Evolutionary conservation across 2,329 filamentous ascomycete genomes (phyloP), one percentile per base, ranked within the genome.

Genomic region (Cladosporium sp.): DNA sequence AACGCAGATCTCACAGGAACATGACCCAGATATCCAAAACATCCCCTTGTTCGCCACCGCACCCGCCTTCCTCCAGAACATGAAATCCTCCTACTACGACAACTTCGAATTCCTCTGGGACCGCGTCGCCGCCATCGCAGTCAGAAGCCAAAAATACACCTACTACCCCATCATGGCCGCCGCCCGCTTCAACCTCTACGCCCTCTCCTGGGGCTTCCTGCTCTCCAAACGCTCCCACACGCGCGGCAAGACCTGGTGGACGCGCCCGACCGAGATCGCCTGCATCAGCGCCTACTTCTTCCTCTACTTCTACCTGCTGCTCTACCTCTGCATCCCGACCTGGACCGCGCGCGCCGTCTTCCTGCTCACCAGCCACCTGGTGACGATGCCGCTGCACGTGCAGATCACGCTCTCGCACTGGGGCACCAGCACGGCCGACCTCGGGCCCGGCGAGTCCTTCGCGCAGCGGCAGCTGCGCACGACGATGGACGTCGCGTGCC

Each of bases 391-490:
- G 2, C 74, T 95, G 46, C 90, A 95, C 68, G 80, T 92, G 9
- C 90, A 95, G 68, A 95, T 95, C 67, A 95, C 89, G 0, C 79
- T 95, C 14, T 93, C 87, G 2, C 90, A 95, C 70, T 95, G 95
- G 41, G 59, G 88, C 59, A 95, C 95, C 90, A 92, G 87, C 61
- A 95, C 90, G 0, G 80, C 87, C 9, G 89, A 95, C 62, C 77
- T 95, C 10, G 91, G 91, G 0, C 83, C 86, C 1, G 77, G 84
- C 48, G 90, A 95, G 68, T 93, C 87, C 0, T 95, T 95, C 68
- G 83, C 90, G 0, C 89, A 95, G 70, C 87, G 85, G 68, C 93
- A 95, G 85, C 77, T 95, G 43, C 84, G 91, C 60, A 95, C 90
- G 9, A 18, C 16, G 16, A 86, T 87, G 83, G 85, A 88, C 61